phyloP scores from a whole-genome alignment of 2,329 filamentous ascomycete species.

The Fusarium praegraminearum region DNA sequence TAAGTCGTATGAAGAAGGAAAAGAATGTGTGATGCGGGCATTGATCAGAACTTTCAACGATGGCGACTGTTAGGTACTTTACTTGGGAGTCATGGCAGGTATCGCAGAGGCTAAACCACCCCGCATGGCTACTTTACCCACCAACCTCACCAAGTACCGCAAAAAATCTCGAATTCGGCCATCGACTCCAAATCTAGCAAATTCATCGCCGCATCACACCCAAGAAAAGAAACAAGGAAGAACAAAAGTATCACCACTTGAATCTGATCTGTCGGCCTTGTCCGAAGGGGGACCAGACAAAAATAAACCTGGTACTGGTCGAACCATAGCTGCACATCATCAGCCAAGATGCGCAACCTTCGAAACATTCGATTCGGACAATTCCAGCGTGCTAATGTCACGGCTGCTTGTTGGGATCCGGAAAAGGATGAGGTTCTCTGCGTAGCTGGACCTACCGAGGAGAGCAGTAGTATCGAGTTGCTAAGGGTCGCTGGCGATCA shows the following conservation, averaged over 20 bases:
- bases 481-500: constrained; percentile 63
- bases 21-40: constrained; percentile 21
- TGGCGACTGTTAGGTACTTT: constrained; percentile 26
- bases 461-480: constrained; percentile 79
- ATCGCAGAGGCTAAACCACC: constrained; percentile 1
- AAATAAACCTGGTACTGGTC: constrained; percentile 24
- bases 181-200: constrained; percentile 43
- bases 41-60: constrained; percentile 39
- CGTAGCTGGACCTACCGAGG: constrained; percentile 82
- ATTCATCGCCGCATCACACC: constrained; percentile 44
- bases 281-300: constrained; percentile 40
- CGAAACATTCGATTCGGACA: constrained; percentile 78
- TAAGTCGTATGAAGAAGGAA: constrained; percentile 27
- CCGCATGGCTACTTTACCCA: constrained; percentile 29
- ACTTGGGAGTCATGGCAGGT: constrained; percentile 20
- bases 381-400: constrained; percentile 73
- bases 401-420: constrained; percentile 88
- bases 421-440: constrained; percentile 82
- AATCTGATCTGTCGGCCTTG: constrained; percentile 31
- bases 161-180: constrained; percentile 47
- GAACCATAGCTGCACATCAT: constrained; percentile 44
- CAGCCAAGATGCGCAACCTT: constrained; percentile 82
- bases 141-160: constrained; percentile 37
- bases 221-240: neutral
- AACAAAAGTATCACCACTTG: constrained; percentile 29